phyloP scores from a whole-genome alignment of 2,329 filamentous ascomycete genomes.

The Fusarium verrucosum region DNA sequence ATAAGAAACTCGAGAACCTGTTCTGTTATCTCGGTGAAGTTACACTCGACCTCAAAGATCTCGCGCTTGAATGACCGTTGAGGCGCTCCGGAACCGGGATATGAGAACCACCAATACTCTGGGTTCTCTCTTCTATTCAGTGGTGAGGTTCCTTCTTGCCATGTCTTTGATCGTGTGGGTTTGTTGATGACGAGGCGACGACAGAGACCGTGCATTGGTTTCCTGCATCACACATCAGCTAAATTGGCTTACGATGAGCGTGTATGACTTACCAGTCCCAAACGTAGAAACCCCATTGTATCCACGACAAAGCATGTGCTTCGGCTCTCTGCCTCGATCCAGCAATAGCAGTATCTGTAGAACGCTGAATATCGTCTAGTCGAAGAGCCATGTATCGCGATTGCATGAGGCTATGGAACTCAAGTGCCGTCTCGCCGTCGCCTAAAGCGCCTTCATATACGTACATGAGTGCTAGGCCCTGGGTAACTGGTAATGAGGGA shows the following conservation, averaged over 20 bases:
- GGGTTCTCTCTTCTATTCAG: constrained; percentile 13
- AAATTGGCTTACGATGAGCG: neutral
- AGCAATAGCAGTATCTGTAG: constrained; percentile 15
- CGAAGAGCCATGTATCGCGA: constrained; percentile 16
- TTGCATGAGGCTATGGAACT: constrained; percentile 25
- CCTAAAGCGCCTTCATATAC: constrained; percentile 24
- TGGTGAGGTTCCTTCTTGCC: constrained; percentile 8
- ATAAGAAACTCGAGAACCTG: constrained; percentile 23
- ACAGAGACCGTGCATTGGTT: constrained; percentile 28
- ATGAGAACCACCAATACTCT: constrained; percentile 31
- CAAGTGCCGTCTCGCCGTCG: constrained; percentile 2
- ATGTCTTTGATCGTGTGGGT: constrained; percentile 8
- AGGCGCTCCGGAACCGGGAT: constrained; percentile 11
- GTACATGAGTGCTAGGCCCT: constrained; percentile 22
- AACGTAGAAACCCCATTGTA: constrained; percentile 30
- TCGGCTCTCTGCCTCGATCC: constrained; percentile 21
- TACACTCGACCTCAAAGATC: constrained; percentile 25
- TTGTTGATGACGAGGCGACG: constrained; percentile 10
- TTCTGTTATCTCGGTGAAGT: constrained; percentile 23
- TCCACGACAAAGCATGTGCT: constrained; percentile 28
- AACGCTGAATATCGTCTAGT: constrained; percentile 19
- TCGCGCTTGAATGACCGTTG: constrained; percentile 17
- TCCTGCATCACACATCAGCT: constrained; percentile 10
- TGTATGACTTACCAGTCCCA: constrained; percentile 23
- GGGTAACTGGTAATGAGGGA: constrained; percentile 10